A percentile compares a stretch with the other conserved stretches of the same genome.
These are phyloP conservation scores for Fusarium duplospermum DNA, from an alignment of 2,329 filamentous ascomycete species.

Conservation along the genomic window DNA sequence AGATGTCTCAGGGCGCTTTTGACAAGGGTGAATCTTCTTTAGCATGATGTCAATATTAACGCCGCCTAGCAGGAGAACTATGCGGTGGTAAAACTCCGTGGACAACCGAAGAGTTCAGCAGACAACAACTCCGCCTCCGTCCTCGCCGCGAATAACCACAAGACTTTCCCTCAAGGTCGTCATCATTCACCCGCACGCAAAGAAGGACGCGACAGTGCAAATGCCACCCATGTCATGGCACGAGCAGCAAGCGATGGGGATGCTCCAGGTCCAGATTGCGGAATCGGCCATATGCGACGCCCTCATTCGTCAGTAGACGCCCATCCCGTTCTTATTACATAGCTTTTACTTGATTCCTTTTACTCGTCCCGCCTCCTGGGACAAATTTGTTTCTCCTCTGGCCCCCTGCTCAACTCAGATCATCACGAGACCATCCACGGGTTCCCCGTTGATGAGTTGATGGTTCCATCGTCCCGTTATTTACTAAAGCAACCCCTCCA, in stretches of 20 bases:
- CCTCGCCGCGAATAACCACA: background rate
- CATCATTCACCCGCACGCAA: conserved; percentile 1
- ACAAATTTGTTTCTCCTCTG: conserved; percentile 28
- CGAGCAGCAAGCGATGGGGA: conserved; percentile 22
- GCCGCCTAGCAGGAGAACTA: conserved; percentile 22
- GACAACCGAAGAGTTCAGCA: background rate
- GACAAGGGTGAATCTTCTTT: conserved; percentile 27
- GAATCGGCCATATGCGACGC: conserved; percentile 32
- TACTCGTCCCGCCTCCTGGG: conserved; percentile 24
- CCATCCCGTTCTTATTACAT: conserved; percentile 43
- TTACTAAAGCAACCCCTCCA: conserved; percentile 41
- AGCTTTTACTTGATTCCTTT: conserved; percentile 47
- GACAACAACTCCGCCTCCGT: background rate
- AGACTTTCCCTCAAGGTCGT: background rate
- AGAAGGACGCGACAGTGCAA: conserved; percentile 6
- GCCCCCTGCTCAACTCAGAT: conserved; percentile 22
- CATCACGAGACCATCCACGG: conserved; percentile 45
- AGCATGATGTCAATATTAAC: conserved; percentile 25
- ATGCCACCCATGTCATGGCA: conserved; percentile 36
- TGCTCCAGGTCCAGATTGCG: conserved; percentile 32
- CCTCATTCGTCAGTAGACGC: conserved; percentile 44
- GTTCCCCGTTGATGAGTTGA: conserved; percentile 26
- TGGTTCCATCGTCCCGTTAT: conserved; percentile 11
- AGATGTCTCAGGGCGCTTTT: conserved; percentile 23
- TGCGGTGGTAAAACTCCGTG: background rate